These are phyloP conservation scores for Diutina catenulata DNA, from an alignment of 1,139 yeast species.

Conservation along the genomic window DNA sequence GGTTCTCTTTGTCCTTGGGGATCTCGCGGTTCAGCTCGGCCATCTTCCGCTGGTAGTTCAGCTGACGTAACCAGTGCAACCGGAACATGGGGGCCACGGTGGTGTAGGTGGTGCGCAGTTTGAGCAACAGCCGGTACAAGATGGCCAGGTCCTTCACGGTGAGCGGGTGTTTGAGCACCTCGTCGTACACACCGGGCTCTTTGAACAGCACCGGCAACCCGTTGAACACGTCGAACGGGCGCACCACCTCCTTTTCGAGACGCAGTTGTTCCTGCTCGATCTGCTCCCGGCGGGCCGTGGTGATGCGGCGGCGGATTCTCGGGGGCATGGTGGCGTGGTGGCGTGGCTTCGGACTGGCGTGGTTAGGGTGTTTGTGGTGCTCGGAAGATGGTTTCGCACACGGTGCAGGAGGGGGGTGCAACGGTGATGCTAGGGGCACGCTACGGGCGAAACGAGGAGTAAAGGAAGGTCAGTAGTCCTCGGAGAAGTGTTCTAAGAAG, in stretches of 20 bases:
- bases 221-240: slow-evolving; percentile 59
- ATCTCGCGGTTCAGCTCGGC: slow-evolving; percentile 21
- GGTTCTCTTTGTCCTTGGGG: slow-evolving; percentile 10
- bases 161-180: slow-evolving; percentile 50
- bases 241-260: slow-evolving; percentile 29
- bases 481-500: too few species aligned
- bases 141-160: slow-evolving; percentile 66
- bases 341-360: too few species aligned
- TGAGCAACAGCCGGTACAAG: slow-evolving; percentile 57
- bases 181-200: slow-evolving; percentile 35
- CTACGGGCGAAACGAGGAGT: too few species aligned
- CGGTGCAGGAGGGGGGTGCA: too few species aligned
- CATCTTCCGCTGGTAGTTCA: slow-evolving; percentile 32
- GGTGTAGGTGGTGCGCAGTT: slow-evolving; percentile 66
- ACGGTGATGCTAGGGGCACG: too few species aligned
- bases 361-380: too few species aligned
- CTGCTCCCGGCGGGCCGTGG: slow-evolving; percentile 29
- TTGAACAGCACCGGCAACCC: slow-evolving; percentile 62
- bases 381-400: too few species aligned
- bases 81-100: slow-evolving; percentile 61
- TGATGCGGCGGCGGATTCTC: slow-evolving; percentile 17
- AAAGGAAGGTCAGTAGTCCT: too few species aligned
- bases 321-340: too few species aligned
- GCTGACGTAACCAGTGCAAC: slow-evolving; percentile 65
- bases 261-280: slow-evolving; percentile 36